Percentiles rank a stretch among this genome's conserved stretches.
These are phyloP conservation scores for Kentomonas sorsogonicus DNA, from an alignment of 208 protist genomes.

Conservation along the genomic window DNA sequence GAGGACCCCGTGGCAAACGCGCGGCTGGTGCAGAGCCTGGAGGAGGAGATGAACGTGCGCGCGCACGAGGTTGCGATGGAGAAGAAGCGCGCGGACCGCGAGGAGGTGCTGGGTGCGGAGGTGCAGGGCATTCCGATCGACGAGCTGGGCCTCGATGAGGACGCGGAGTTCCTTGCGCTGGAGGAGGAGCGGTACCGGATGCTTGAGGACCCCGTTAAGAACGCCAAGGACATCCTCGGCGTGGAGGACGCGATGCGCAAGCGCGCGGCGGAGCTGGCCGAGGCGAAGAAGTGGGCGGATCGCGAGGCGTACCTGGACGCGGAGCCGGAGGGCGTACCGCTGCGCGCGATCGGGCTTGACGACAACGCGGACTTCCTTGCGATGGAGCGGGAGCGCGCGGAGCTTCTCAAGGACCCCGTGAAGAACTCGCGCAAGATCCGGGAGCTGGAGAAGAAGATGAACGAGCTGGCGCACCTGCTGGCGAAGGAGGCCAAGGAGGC, in stretches of 20 bases:
- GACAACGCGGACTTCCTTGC: too few species aligned
- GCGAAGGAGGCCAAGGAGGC: slow-evolving; percentile 21
- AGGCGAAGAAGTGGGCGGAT: slow-evolving; percentile 19
- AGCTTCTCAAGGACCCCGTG: slow-evolving; percentile 11
- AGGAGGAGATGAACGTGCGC: slow-evolving; percentile 57
- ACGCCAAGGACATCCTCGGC: slow-evolving; percentile 43
- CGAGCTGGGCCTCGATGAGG: slow-evolving; percentile 48
- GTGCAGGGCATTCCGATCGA: slow-evolving; percentile 63
- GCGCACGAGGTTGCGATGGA: slow-evolving; percentile 61
- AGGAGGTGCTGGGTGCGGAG: slow-evolving; percentile 33
- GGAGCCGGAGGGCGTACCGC: too few species aligned
- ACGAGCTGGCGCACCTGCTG: slow-evolving; percentile 38
- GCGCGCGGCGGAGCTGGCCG: slow-evolving; percentile 28
- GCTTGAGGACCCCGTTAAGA: slow-evolving; percentile 53
- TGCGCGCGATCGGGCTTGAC: slow-evolving; percentile 25
- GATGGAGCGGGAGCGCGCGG: too few species aligned
- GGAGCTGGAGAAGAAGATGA: slow-evolving; percentile 15
- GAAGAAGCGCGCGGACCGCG: slow-evolving; percentile 42
- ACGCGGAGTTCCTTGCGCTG: slow-evolving; percentile 42
- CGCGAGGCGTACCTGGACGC: slow-evolving; percentile 22
- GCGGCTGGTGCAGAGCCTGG: slow-evolving; percentile 39
- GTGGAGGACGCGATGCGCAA: slow-evolving; percentile 74
- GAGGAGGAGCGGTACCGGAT: slow-evolving; percentile 59
- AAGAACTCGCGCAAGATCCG: slow-evolving; percentile 16
- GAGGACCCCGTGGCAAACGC: slow-evolving; percentile 35